Evolutionary conservation across 768 basidiomycete species (phyloP).

Genomic region (Leccinellum luteum): DNA sequence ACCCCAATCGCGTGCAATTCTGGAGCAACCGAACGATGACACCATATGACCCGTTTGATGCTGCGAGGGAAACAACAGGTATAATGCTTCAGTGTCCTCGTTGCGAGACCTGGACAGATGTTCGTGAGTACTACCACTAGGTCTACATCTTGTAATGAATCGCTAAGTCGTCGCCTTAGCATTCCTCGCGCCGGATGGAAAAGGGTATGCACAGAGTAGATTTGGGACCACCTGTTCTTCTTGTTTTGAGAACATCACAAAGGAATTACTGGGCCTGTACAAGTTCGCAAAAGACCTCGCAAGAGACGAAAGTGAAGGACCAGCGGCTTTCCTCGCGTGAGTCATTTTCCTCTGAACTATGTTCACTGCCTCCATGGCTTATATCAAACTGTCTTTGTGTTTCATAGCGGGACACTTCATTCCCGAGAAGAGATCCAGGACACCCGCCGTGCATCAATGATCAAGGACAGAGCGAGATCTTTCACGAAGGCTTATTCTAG

Average conservation of each 20-base stretch:
- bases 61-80: conserved; percentile 16
- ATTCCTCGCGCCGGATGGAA: conserved; percentile 35
- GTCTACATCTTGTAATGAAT: neutral
- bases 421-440: conserved; percentile 22
- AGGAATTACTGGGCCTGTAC: conserved; percentile 36
- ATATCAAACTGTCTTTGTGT: neutral
- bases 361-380: neutral
- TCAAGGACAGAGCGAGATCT: conserved; percentile 18
- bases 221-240: conserved; percentile 36
- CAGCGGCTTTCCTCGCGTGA: conserved; percentile 31
- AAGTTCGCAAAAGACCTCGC: conserved; percentile 40
- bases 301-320: neutral
- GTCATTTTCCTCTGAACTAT: conserved; percentile 1
- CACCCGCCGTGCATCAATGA: conserved; percentile 15
- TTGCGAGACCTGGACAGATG: neutral
- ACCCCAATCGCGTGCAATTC: neutral
- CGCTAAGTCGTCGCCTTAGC: conserved; percentile 24
- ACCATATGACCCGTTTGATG: conserved; percentile 24
- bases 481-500: neutral
- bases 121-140: neutral
- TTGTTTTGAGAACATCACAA: conserved; percentile 39
- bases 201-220: conserved; percentile 45
- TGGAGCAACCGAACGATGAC: conserved; percentile 2
- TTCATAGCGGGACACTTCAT: conserved; percentile 33
- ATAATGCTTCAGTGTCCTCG: conserved; percentile 3